Evolutionary conservation across 1,284 basidiomycete species (phyloP).

Genomic region (Apiotrichum siamense): DNA sequence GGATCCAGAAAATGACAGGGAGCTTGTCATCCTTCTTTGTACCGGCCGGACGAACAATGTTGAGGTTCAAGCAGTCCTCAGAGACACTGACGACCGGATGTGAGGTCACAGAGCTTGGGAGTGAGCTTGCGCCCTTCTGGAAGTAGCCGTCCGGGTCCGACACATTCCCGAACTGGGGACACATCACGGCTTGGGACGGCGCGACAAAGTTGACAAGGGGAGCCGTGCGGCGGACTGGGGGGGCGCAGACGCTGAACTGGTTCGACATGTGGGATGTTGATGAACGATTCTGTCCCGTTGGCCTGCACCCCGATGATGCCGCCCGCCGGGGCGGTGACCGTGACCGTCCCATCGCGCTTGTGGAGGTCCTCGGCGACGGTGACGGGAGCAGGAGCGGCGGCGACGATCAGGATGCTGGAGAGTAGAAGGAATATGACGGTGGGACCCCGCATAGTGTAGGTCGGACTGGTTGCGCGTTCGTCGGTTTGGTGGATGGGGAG

Average conservation of each 20-base stretch:
- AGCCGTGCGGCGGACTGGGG: slow-evolving; percentile 47
- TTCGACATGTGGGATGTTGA: slow-evolving; percentile 60
- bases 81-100: slow-evolving; percentile 4
- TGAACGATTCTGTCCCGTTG: slow-evolving; percentile 7
- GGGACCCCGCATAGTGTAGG: too few species aligned
- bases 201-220: slow-evolving; percentile 13
- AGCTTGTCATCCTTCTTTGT: slow-evolving; percentile 21
- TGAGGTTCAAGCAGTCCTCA: slow-evolving; percentile 28
- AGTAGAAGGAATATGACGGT: too few species aligned
- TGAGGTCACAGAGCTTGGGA: neutral
- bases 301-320: slow-evolving; percentile 4
- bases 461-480: too few species aligned
- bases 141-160: neutral
- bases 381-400: slow-evolving; percentile 1
- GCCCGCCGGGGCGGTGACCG: slow-evolving; percentile 7
- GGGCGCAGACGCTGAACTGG: slow-evolving; percentile 49
- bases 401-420: too few species aligned
- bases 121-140: neutral
- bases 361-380: neutral
- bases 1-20: slow-evolving; percentile 35
- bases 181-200: slow-evolving; percentile 3
- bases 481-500: too few species aligned
- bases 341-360: slow-evolving; percentile 4
- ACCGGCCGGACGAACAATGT: slow-evolving; percentile 19
- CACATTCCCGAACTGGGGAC: slow-evolving; percentile 11